Conservation (phyloP, 192 early-diverging fungal species). For the Rhizoclosmatium globosum region DNA sequence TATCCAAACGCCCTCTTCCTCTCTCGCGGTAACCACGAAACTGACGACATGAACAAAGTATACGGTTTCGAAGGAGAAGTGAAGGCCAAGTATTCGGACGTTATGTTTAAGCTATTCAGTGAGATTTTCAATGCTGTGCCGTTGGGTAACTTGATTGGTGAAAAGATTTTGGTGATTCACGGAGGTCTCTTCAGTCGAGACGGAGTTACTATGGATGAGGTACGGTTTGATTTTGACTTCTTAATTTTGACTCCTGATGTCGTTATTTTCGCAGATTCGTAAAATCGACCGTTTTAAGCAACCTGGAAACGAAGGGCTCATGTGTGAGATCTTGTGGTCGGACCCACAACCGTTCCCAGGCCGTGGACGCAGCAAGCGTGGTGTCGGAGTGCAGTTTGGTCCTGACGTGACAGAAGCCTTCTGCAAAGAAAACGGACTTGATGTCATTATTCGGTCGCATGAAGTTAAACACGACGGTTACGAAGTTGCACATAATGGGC, state of each 20-base stretch:
- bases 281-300: constrained; percentile 87
- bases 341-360: constrained; percentile 90
- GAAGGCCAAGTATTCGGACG: constrained; percentile 89
- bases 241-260: not conserved
- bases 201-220: constrained; percentile 89
- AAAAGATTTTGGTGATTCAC: constrained; percentile 96
- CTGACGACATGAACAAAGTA: constrained; percentile 98
- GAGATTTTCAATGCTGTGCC: constrained; percentile 96
- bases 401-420: constrained; percentile 97
- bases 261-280: constrained; percentile 60
- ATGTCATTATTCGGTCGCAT: constrained; percentile 94
- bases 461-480: constrained; percentile 99
- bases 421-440: constrained; percentile 81
- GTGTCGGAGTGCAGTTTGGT: constrained; percentile 95
- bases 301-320: constrained; percentile 76
- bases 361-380: constrained; percentile 88
- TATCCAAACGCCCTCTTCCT: constrained; percentile 88
- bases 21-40: constrained; percentile 97
- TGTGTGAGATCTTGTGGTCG: constrained; percentile 98
- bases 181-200: constrained; percentile 93
- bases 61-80: constrained; percentile 99
- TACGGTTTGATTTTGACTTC: constrained; percentile 22
- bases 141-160: constrained; percentile 87
- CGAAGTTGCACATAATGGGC: constrained; percentile 91
- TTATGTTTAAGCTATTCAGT: constrained; percentile 93